Base-by-base conservation (phyloP, 495 filamentous ascomycete species). In the Collariella sp. region DNA sequence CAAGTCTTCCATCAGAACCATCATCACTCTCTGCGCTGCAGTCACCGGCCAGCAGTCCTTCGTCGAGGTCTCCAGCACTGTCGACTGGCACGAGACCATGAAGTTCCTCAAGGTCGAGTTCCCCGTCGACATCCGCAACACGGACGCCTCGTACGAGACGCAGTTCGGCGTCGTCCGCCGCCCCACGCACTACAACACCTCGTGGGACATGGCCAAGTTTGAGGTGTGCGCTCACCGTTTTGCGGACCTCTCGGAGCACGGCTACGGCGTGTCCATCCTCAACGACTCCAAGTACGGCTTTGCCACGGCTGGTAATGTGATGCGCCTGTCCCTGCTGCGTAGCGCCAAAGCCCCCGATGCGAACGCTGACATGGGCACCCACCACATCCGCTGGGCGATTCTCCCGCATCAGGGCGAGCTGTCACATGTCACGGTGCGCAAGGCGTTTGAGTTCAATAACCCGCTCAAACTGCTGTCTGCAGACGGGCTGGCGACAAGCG, bases 71-170 rank as follows among this genome's bases (percentile, higher is more conserved):
- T 73, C 81, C 35, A 85, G 81, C 61, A 87, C 90, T 59, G 86
- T 96, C 44, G 88, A 93, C 60, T 98, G 93, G 93, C 81, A 79
- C 58, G 93, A 98, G 68, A 87, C 77, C 1, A 96, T 90, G 88
- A 95, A 94, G 66, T 96, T 96, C 79, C 80, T 98, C 61, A 98
- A 98, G 76, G 91, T 97, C 49, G 93, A 98, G 69, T 97, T 98
- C 71, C 93, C 93, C 0, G 91, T 96, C 36, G 88, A 95, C 68
- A 76, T 98, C 48, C 77, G 82, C 55, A 95, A 91, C 66, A 95
- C 88, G 0, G 89, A 95, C 67, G 91, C 91, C 11, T 88, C 83
- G n/a, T 96, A 96, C 63, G 93, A 96, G 65, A 95, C 90, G 23
- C 88, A 95, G 64, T 98, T 88, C 61, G 94, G 93, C 58, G 81